Conservation (phyloP, 1,284 basidiomycete genomes). For the Trametes versicolor region DNA sequence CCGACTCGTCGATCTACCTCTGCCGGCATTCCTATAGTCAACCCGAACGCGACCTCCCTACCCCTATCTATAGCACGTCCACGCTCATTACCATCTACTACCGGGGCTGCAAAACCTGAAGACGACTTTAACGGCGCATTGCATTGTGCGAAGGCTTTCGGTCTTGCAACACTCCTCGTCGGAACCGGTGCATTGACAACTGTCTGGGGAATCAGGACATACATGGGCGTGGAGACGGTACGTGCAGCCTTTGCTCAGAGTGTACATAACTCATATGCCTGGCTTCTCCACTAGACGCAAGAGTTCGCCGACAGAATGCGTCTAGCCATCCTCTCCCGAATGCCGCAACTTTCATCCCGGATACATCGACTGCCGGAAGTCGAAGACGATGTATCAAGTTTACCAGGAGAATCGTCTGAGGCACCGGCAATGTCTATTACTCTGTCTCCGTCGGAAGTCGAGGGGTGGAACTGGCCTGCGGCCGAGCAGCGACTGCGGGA, state of each 20-base stretch:
- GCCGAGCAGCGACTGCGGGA: conserved; percentile 59
- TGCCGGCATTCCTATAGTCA: conserved; percentile 20
- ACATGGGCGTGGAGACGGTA: conserved; percentile 53
- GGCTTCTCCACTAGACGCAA: conserved; percentile 50
- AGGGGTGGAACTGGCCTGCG: conserved; percentile 59
- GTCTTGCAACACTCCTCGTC: conserved; percentile 55
- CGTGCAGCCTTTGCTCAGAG: conserved; percentile 28
- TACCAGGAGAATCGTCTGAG: not conserved
- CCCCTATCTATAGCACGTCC: conserved; percentile 7
- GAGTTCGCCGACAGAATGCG: conserved; percentile 68
- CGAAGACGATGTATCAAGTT: conserved; percentile 43
- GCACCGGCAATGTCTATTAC: conserved; percentile 20
- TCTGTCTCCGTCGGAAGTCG: conserved; percentile 13
- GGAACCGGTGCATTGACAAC: conserved; percentile 43
- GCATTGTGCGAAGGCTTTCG: conserved; percentile 55
- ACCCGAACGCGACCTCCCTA: conserved; percentile 21
- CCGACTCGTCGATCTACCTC: conserved; percentile 37
- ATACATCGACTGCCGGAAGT: conserved; percentile 57
- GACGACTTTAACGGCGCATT: conserved; percentile 53
- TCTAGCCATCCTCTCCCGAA: conserved; percentile 49
- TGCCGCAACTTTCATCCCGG: conserved; percentile 59
- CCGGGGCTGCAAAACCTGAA: conserved; percentile 15
- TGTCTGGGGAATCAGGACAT: conserved; percentile 51
- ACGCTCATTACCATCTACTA: conserved; percentile 2
- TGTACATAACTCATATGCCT: not conserved